Evolutionary conservation across 345 rosid genomes (phyloP), one percentile per base, ranked within the genome.

Genomic region (Pistacia integerrima): DNA sequence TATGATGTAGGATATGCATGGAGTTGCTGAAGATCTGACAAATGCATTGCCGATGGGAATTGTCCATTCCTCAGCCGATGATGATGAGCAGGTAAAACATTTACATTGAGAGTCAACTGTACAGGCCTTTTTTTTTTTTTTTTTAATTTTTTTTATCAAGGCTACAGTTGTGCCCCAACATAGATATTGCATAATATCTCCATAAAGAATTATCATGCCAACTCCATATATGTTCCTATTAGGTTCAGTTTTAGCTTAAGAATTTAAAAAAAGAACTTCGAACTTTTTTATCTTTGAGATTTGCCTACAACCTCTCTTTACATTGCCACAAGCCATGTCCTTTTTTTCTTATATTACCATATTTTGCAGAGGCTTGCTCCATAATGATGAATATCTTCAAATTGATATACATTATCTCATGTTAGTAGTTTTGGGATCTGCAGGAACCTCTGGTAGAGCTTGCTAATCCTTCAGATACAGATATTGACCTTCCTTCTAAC

Each of bases 361-460:
- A 25, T 13, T 8, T 38, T 30, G 5, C 41, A 49, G 11, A 12
- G 70, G 22, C 30, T 17, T 64, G n/a, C 46, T 55, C 28, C 4
- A n/a, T 5, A 22, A 11, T 60, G 8, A n/a, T 5, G 33, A 48
- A 11, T 44, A n/a, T 58, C 51, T 62, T 35, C 17, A 57, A 14
- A 68, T 12, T 76, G 68, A 70, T 67, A 41, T 44, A 10, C 20
- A 64, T 63, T 51, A 44, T 78, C 82, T 83, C 76, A 80, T 82
- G 35, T 33, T 65, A 9, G 0, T 65, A 72, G 63, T 79, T 81
- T 77, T 78, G 71, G 72, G 35, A 72, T 66, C 57, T 79, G 82
- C 90, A 90, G 94, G 94, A 87, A 74, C 82, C 89, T 20, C 83
- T 86, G 70, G 88, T 80, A 58, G 92, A 88, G 87, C 87, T 87